Percentiles rank a stretch among this genome's conserved stretches.
Evolutionary conservation across 2,329 filamentous ascomycete species (phyloP).

Genomic region (Pseudogymnoascus sp.): DNA sequence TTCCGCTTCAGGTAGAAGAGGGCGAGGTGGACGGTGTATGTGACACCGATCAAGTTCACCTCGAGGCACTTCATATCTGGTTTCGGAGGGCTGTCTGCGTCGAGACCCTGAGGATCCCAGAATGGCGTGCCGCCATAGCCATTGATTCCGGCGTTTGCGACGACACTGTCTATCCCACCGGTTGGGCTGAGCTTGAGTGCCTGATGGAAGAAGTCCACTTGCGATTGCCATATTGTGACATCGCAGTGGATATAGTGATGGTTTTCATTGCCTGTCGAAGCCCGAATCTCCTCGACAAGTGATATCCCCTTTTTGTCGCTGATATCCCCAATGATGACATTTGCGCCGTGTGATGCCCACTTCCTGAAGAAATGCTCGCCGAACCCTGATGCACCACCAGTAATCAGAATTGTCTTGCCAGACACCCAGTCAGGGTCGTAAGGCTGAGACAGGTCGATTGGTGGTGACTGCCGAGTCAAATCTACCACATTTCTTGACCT

Average conservation of each 20-base stretch:
- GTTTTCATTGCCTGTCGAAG: constrained; percentile 34
- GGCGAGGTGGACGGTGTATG: constrained; percentile 60
- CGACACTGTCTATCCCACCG: constrained; percentile 53
- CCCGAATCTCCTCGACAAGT: constrained; percentile 46
- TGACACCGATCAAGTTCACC: constrained; percentile 56
- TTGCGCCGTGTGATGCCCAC: constrained; percentile 50
- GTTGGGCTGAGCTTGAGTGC: constrained; percentile 47
- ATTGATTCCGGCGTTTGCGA: constrained; percentile 60
- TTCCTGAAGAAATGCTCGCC: constrained; percentile 47
- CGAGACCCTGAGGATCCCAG: constrained; percentile 36
- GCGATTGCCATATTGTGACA: constrained; percentile 58
- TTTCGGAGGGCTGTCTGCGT: constrained; percentile 38
- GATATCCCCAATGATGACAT: constrained; percentile 58
- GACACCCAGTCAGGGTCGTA: constrained; percentile 40
- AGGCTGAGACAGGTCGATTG: constrained; percentile 38
- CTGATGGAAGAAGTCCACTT: constrained; percentile 55
- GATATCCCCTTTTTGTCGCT: constrained; percentile 45
- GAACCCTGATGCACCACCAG: constrained; percentile 56
- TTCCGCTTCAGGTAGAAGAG: constrained; percentile 51
- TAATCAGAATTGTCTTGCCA: constrained; percentile 55
- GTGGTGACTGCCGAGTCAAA: constrained; percentile 24
- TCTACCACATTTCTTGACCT: background rate
- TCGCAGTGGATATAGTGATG: constrained; percentile 55
- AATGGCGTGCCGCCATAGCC: constrained; percentile 35
- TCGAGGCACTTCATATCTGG: constrained; percentile 49